Evolutionary conservation across 192 early-diverging fungal species (phyloP).

Genomic region (Podila minutissima): DNA sequence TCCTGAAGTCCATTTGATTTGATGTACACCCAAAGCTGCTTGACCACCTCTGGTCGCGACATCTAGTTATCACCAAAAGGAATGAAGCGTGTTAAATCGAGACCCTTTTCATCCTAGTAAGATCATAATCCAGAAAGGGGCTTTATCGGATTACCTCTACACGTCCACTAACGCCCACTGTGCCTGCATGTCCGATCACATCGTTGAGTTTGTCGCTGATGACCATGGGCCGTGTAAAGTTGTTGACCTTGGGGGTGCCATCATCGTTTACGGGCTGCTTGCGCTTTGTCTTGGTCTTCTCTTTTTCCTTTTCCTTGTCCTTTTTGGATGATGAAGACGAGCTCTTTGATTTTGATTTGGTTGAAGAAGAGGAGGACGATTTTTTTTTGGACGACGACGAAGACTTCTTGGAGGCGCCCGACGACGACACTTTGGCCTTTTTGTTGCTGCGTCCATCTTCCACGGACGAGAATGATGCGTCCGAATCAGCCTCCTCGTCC

Average conservation of each 20-base stretch:
- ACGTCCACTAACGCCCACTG: slow-evolving; percentile 51
- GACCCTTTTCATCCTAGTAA: not conserved
- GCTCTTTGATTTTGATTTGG: slow-evolving; percentile 5
- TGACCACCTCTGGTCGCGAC: slow-evolving; percentile 68
- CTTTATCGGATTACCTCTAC: slow-evolving; percentile 44
- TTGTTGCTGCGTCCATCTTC: slow-evolving; percentile 11
- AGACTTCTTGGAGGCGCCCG: slow-evolving; percentile 3
- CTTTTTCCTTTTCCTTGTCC: slow-evolving; percentile 11
- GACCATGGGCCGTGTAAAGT: slow-evolving; percentile 24
- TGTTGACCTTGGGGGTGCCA: slow-evolving; percentile 23
- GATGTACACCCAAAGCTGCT: slow-evolving; percentile 69
- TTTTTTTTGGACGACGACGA: too few relatives aligned
- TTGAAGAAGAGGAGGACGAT: not conserved
- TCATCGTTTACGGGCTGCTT: slow-evolving; percentile 58
- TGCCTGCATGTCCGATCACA: slow-evolving; percentile 54
- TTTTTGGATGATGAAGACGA: slow-evolving; percentile 19
- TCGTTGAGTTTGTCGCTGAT: slow-evolving; percentile 43
- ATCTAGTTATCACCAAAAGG: slow-evolving; percentile 40
- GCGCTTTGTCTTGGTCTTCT: slow-evolving; percentile 39
- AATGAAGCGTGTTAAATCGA: not conserved
- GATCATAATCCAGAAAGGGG: not conserved
- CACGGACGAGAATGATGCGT: slow-evolving; percentile 6
- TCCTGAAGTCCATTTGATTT: slow-evolving; percentile 65
- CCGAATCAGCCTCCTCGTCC: slow-evolving; percentile 7
- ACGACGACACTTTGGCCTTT: slow-evolving; percentile 20